Evolutionary conservation across 2,329 filamentous ascomycete genomes (phyloP).

Genomic region (Beauveria pseudobassiana): DNA sequence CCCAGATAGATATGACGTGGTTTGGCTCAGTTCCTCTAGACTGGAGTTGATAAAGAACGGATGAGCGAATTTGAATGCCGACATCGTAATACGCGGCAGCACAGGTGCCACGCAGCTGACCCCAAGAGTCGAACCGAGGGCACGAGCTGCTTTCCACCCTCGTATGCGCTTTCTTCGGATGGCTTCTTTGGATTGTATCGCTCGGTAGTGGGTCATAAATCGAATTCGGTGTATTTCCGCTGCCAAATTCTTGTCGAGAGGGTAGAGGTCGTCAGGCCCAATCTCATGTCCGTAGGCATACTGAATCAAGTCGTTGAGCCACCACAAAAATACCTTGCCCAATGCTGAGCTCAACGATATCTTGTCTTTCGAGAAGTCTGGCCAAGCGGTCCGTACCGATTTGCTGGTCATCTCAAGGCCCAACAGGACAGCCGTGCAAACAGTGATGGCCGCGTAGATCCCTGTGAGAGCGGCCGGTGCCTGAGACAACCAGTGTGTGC

Average conservation of each 20-base stretch:
- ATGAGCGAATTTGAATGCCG: not conserved
- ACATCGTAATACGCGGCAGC: not conserved
- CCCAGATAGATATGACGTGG: not conserved
- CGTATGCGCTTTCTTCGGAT: not conserved
- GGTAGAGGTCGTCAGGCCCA: not conserved
- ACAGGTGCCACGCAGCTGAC: not conserved
- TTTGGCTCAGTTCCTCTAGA: not conserved
- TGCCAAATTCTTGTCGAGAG: not conserved
- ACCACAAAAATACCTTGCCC: conserved; percentile 1
- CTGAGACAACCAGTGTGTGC: not conserved
- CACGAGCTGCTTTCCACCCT: not conserved
- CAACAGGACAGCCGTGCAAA: not conserved
- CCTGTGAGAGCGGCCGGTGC: not conserved
- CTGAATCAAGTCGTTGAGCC: conserved; percentile 4
- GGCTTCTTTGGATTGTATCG: not conserved
- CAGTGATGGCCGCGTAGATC: not conserved
- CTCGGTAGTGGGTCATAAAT: not conserved
- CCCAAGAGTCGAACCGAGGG: not conserved
- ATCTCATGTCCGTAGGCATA: conserved; percentile 1
- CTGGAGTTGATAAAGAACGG: conserved; percentile 8
- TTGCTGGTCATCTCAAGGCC: not conserved
- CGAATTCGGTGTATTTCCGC: not conserved
- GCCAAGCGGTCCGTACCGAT: not conserved
- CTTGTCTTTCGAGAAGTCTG: not conserved
- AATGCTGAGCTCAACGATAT: not conserved